Percentiles rank a stretch among this genome's conserved stretches.
Evolutionary conservation across 2,329 filamentous ascomycete genomes (phyloP).

Genomic region (Paecilomyces formosus): DNA sequence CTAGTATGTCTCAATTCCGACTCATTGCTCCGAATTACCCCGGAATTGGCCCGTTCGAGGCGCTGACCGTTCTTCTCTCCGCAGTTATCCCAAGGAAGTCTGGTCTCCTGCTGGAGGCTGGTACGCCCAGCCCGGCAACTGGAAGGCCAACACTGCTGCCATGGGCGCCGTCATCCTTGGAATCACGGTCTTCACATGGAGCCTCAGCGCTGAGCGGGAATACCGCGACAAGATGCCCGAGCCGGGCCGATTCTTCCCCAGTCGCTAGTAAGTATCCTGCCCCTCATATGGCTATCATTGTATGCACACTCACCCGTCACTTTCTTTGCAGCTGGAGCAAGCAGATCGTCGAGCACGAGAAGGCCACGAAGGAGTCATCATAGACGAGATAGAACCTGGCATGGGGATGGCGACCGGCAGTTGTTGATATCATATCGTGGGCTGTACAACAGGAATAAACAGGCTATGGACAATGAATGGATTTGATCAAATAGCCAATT

Average conservation of each 20-base stretch:
- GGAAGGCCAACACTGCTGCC: conserved; percentile 83
- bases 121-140: conserved; percentile 93
- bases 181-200: conserved; percentile 62
- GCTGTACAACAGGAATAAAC: conserved; percentile 30
- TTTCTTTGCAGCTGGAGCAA: conserved; percentile 55
- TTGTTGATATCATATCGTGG: conserved; percentile 26
- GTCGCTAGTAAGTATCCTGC: conserved; percentile 61
- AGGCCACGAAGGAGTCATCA: conserved; percentile 38
- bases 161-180: conserved; percentile 62
- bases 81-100: conserved; percentile 94
- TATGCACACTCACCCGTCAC: conserved; percentile 10
- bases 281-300: conserved; percentile 2
- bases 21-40: conserved; percentile 39
- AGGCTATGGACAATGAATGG: conserved; percentile 24
- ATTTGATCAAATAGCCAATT: conserved; percentile 25
- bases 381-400: conserved; percentile 7
- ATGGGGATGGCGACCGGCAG: conserved; percentile 15
- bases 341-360: conserved; percentile 64
- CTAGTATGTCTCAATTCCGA: conserved; percentile 50
- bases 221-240: conserved; percentile 68
- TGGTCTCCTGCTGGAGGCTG: conserved; percentile 98
- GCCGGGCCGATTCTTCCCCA: conserved; percentile 70
- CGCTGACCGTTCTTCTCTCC: conserved; percentile 15
- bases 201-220: conserved; percentile 66
- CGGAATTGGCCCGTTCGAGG: neutral